Base-by-base conservation (phyloP, 192 early-diverging fungal genomes). In the Podochytrium sp. region DNA sequence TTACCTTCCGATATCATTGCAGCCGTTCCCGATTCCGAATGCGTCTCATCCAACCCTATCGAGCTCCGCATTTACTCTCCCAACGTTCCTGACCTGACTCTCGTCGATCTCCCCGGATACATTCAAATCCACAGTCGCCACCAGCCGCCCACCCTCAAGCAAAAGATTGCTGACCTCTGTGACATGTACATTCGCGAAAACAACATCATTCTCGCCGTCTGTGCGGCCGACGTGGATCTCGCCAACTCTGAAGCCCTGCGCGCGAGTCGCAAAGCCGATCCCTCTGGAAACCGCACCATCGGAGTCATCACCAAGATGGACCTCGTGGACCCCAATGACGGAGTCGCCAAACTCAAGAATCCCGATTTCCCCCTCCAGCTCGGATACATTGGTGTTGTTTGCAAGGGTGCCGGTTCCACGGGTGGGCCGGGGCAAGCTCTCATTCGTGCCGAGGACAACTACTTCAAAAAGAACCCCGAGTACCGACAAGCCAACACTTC, bases 241-340 rank as follows among this genome's bases (percentile, higher is more conserved):
- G 98, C 98, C 75, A 99, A 99, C 86, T 98, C 96, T 7, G 96
- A 98, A 75, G 98, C 96, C 14, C 83, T 99, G 52, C 92, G 96
- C 74, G 83, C 97, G n/a, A 94, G 94, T 34, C 91, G 97, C 51
- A 95, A 96, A 79, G 92, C 95, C 30, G 98, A 99, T 78, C 98
- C 98, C 3, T 89, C 94, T 58, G 98, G 94, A 61, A 73, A 90
- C 42, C 88, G 98, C 51, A 99, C 98, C 1, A 98, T 99, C 78
- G 96, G 98, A 61, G 97, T 99, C 47, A 83, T 99, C 76, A 99
- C 98, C 55, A 99, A 99, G 79, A 90, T 98, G 73, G 98, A 99
- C 75, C 87, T 95, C 27, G 93, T 97, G 0, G 89, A 94, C 58
- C 92, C 95, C 39, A 86, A 89, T 33, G 73, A 77, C 4, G 97